Percentiles rank a stretch among this genome's conserved stretches.
Conservation (phyloP, 345 rosid genomes). For the Eucalyptus tenuipes region DNA sequence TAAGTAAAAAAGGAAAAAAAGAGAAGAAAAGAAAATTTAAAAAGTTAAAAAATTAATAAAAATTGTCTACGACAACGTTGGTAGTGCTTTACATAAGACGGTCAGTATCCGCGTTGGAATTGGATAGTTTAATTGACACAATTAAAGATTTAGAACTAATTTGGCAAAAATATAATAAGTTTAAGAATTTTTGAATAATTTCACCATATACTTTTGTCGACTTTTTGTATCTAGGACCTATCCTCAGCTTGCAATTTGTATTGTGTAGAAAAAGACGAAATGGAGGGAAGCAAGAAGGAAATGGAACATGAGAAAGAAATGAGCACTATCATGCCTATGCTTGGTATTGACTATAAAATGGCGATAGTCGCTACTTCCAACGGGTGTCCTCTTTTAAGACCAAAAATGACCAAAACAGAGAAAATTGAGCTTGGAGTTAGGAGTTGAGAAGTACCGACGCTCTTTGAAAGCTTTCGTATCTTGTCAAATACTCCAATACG, state of each 20-base stretch:
- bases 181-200: too few relatives aligned
- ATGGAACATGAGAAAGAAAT: not conserved
- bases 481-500: rapidly evolving
- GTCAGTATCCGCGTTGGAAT: rapidly evolving
- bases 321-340: not conserved
- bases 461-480: rapidly evolving
- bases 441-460: rapidly evolving
- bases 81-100: rapidly evolving
- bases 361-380: not conserved
- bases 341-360: not conserved
- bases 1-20: too few relatives aligned
- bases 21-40: too few relatives aligned
- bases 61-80: rapidly evolving
- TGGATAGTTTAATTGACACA: too few relatives aligned
- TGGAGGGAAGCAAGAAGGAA: not conserved
- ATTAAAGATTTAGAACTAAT: rapidly evolving
- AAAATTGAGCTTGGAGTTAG: not conserved
- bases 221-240: not conserved
- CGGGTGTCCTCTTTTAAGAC: not conserved
- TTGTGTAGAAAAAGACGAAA: not conserved
- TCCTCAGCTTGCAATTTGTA: not conserved
- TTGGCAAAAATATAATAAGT: too few relatives aligned
- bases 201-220: not conserved
- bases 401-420: not conserved
- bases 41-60: too few relatives aligned